These are phyloP conservation scores for Neurospora tetrasperma DNA, from an alignment of 495 filamentous ascomycete genomes.

Conservation along the genomic window DNA sequence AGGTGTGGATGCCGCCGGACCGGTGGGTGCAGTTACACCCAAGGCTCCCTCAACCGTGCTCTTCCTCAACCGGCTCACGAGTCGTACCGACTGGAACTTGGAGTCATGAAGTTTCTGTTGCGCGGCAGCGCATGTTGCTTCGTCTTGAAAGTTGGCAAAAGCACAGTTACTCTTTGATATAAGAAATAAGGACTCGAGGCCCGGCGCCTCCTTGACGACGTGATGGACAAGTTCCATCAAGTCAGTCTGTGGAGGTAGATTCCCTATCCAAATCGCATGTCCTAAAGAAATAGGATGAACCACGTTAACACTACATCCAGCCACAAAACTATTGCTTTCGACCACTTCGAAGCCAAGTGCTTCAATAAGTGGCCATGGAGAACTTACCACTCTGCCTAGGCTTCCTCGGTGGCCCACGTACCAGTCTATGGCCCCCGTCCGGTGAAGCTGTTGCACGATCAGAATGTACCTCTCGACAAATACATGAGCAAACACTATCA, in stretches of 20 bases:
- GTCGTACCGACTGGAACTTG: slow-evolving; percentile 71
- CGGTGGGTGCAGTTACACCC: slow-evolving; percentile 41
- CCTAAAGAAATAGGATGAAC: slow-evolving; percentile 36
- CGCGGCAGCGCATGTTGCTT: slow-evolving; percentile 63
- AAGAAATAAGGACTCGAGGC: slow-evolving; percentile 83
- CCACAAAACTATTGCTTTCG: background rate
- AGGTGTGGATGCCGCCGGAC: slow-evolving; percentile 34
- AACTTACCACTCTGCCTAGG: slow-evolving; percentile 61
- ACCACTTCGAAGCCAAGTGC: background rate
- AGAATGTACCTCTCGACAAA: background rate
- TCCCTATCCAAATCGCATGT: slow-evolving; percentile 94
- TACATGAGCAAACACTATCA: background rate
- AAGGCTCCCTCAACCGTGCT: slow-evolving; percentile 41
- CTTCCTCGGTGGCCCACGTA: slow-evolving; percentile 83
- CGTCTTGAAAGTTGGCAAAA: slow-evolving; percentile 91
- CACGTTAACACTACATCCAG: background rate
- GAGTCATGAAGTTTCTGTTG: slow-evolving; percentile 85
- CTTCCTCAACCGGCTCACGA: slow-evolving; percentile 86
- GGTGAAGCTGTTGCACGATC: slow-evolving; percentile 17
- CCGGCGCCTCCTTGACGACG: slow-evolving; percentile 72
- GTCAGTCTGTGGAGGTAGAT: slow-evolving; percentile 72
- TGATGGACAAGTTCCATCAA: slow-evolving; percentile 80
- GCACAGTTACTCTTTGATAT: slow-evolving; percentile 98
- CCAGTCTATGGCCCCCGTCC: slow-evolving; percentile 37
- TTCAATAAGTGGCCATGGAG: background rate